Conservation (phyloP, 768 basidiomycete species). For the Scleroderma citrinum region DNA sequence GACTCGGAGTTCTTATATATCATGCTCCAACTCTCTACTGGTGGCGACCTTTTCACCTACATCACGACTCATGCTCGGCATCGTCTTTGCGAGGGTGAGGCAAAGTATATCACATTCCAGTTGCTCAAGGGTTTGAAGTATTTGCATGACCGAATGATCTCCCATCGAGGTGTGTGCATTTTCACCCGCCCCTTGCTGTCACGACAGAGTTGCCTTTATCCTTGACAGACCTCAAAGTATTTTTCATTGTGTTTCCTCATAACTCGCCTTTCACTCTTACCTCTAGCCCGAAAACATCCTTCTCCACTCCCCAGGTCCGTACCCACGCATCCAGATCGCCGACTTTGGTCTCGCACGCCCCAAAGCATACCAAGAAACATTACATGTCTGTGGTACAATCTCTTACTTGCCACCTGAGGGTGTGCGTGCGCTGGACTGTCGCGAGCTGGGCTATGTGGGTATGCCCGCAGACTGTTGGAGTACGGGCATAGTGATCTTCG, state of each 20-base stretch:
- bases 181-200: neutral
- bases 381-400: conserved; percentile 85
- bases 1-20: conserved; percentile 68
- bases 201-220: conserved; percentile 1
- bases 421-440: conserved; percentile 70
- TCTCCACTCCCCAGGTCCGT: conserved; percentile 71
- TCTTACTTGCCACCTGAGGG: conserved; percentile 85
- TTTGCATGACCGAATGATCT: conserved; percentile 64
- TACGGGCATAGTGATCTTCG: conserved; percentile 71
- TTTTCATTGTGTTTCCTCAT: neutral
- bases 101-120: conserved; percentile 81
- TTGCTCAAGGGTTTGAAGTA: conserved; percentile 65
- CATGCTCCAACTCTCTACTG: conserved; percentile 80
- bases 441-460: conserved; percentile 65
- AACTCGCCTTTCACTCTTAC: neutral
- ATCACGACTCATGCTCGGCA: conserved; percentile 55
- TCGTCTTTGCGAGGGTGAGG: conserved; percentile 70
- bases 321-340: conserved; percentile 78
- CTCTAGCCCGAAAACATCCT: conserved; percentile 79
- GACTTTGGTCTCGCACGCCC: conserved; percentile 84
- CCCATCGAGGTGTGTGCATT: conserved; percentile 61
- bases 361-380: conserved; percentile 72
- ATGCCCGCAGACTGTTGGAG: conserved; percentile 94
- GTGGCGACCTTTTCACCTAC: conserved; percentile 85
- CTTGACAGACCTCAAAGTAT: conserved; percentile 59